Evolutionary conservation across 768 basidiomycete genomes (phyloP).

Genomic region (Sutorius australiensis): DNA sequence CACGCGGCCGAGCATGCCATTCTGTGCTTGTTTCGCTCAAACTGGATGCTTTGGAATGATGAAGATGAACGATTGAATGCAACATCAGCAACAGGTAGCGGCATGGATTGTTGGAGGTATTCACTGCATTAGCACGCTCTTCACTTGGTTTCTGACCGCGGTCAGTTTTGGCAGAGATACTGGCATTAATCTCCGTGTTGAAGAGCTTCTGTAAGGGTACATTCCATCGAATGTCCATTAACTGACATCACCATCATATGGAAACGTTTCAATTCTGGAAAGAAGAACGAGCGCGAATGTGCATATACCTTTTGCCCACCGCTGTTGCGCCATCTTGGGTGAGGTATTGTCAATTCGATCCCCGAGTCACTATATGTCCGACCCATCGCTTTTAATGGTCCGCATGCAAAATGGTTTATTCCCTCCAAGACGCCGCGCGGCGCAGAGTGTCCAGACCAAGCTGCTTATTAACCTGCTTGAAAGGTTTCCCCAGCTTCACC

Average conservation of each 20-base stretch:
- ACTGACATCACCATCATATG: slow-evolving; percentile 6
- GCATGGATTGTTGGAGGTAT: slow-evolving; percentile 78
- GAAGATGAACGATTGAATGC: slow-evolving; percentile 75
- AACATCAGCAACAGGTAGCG: slow-evolving; percentile 83
- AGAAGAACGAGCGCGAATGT: slow-evolving; percentile 70
- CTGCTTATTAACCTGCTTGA: slow-evolving; percentile 2
- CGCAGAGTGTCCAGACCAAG: not conserved
- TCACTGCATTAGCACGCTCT: slow-evolving; percentile 19
- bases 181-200: slow-evolving; percentile 31
- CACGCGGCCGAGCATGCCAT: slow-evolving; percentile 35
- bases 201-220: slow-evolving; percentile 67
- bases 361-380: slow-evolving; percentile 58
- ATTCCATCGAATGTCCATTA: slow-evolving; percentile 24
- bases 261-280: slow-evolving; percentile 36
- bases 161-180: slow-evolving; percentile 51
- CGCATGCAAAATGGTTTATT: slow-evolving; percentile 36
- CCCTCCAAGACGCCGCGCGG: not conserved
- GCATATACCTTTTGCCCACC: slow-evolving; percentile 27
- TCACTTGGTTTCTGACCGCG: slow-evolving; percentile 34
- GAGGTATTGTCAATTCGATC: slow-evolving; percentile 58
- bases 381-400: slow-evolving; percentile 55
- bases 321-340: not conserved
- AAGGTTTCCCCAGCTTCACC: slow-evolving; percentile 34
- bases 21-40: slow-evolving; percentile 63
- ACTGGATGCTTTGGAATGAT: slow-evolving; percentile 70